A percentile compares a stretch with the other conserved stretches of the same genome.
These are phyloP conservation scores for Suillus weaverae DNA, from an alignment of 768 basidiomycete species.

Conservation along the genomic window DNA sequence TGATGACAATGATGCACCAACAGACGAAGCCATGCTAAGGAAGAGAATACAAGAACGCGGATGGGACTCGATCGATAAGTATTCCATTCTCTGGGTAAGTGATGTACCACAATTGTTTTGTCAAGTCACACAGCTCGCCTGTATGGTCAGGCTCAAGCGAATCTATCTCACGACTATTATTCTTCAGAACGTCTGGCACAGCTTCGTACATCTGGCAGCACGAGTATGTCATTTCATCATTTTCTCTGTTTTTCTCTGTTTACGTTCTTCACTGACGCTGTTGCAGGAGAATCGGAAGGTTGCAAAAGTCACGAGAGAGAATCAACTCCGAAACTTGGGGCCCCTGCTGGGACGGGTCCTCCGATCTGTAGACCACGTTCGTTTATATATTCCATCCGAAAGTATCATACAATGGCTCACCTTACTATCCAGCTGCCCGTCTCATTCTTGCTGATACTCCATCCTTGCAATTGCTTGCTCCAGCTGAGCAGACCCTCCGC, in stretches of 20 bases:
- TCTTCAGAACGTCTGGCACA: conserved; percentile 52
- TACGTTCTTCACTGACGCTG: conserved; percentile 8
- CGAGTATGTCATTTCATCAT: conserved; percentile 49
- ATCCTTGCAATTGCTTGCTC: conserved; percentile 85
- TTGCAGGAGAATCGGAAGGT: conserved; percentile 49
- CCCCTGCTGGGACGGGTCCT: conserved; percentile 36
- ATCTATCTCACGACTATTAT: conserved; percentile 55
- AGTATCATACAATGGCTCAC: conserved; percentile 3
- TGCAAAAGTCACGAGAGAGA: conserved; percentile 63
- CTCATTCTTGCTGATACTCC: conserved; percentile 91
- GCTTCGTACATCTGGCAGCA: conserved; percentile 42
- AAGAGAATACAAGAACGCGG: conserved; percentile 82
- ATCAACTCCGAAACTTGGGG: conserved; percentile 51
- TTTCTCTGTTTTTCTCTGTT: background rate
- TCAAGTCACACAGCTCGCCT: background rate
- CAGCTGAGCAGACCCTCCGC: conserved; percentile 86
- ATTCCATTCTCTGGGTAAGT: conserved; percentile 71
- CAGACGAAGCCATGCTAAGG: conserved; percentile 86
- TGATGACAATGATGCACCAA: background rate
- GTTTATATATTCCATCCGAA: conserved; percentile 18
- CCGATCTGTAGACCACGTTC: conserved; percentile 44
- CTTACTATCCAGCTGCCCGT: conserved; percentile 45
- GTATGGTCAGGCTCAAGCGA: conserved; percentile 52
- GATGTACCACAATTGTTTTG: background rate
- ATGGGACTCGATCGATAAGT: conserved; percentile 90